Evolutionary conservation across 139 green algal species (phyloP).

Genomic region (Chlorella sp.): DNA sequence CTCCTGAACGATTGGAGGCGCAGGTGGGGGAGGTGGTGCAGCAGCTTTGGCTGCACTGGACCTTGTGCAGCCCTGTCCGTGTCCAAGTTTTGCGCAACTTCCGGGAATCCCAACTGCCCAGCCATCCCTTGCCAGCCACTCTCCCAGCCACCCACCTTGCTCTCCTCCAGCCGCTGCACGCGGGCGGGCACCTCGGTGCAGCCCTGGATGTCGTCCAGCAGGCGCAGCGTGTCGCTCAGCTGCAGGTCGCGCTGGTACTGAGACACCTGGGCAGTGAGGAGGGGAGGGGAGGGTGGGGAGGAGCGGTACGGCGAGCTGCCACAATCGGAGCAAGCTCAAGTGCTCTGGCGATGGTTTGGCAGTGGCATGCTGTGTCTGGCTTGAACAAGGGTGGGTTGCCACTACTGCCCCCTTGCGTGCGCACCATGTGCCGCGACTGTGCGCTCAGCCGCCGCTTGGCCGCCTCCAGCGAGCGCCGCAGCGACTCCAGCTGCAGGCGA

Average conservation of each 20-base stretch:
- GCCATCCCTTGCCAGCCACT: background rate
- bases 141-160: slow-evolving; percentile 30
- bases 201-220: slow-evolving; percentile 74
- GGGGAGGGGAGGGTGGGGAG: no score
- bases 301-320: no score
- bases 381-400: no score
- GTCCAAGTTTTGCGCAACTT: no score
- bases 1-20: slow-evolving; percentile 46
- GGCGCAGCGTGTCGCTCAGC: slow-evolving; percentile 62
- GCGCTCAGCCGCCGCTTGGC: slow-evolving; percentile 64
- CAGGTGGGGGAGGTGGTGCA: background rate
- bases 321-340: no score
- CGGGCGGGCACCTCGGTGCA: slow-evolving; percentile 62
- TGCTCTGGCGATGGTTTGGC: no score
- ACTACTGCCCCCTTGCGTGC: no score
- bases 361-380: no score
- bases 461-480: slow-evolving; percentile 68
- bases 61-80: no score
- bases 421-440: slow-evolving; percentile 64
- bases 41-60: no score
- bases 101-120: no score
- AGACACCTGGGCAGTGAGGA: background rate
- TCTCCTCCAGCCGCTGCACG: slow-evolving; percentile 51
- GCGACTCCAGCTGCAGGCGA: slow-evolving; percentile 56
- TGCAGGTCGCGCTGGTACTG: slow-evolving; percentile 74